Evolutionary conservation across 805 yeast genomes (phyloP).

Genomic region (Sugiyamaella qingdaonensis): DNA sequence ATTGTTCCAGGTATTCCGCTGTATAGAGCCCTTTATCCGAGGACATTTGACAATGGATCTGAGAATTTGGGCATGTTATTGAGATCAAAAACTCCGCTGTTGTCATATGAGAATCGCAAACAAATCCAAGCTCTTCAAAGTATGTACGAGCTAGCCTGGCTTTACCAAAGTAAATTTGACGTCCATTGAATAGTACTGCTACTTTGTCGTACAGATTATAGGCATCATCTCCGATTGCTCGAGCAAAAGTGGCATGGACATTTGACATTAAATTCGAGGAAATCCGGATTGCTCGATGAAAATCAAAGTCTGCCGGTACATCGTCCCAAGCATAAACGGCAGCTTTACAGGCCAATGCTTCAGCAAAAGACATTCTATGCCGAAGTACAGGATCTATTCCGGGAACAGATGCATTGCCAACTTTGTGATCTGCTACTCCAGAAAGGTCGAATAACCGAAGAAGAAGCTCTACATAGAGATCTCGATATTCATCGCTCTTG

Average conservation of each 20-base stretch:
- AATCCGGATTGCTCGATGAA: slow-evolving; percentile 59
- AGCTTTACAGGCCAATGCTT: slow-evolving; percentile 63
- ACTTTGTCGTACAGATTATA: slow-evolving; percentile 63
- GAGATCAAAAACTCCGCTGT: slow-evolving; percentile 71
- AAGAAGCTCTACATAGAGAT: slow-evolving; percentile 43
- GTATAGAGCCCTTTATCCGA: slow-evolving; percentile 54
- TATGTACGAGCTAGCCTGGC: slow-evolving; percentile 48
- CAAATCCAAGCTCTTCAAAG: slow-evolving; percentile 61
- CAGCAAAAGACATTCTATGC: slow-evolving; percentile 79
- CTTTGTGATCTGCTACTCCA: slow-evolving; percentile 55
- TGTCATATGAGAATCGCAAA: slow-evolving; percentile 59
- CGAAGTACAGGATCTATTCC: slow-evolving; percentile 85
- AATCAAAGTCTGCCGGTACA: slow-evolving; percentile 79
- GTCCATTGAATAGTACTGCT: slow-evolving; percentile 53
- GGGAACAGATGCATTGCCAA: slow-evolving; percentile 57
- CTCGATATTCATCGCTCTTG: slow-evolving; percentile 45
- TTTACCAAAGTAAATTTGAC: slow-evolving; percentile 65
- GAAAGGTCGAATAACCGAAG: slow-evolving; percentile 54
- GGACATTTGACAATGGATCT: slow-evolving; percentile 45
- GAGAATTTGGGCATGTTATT: slow-evolving; percentile 60
- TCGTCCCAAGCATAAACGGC: slow-evolving; percentile 70
- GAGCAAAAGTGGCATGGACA: slow-evolving; percentile 63
- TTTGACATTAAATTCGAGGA: slow-evolving; percentile 50
- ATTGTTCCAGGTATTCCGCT: slow-evolving; percentile 55
- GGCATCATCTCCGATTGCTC: slow-evolving; percentile 63